These are phyloP conservation scores for Suhomyces tanzawaensis DNA, from an alignment of 805 yeast species.

Conservation along the genomic window DNA sequence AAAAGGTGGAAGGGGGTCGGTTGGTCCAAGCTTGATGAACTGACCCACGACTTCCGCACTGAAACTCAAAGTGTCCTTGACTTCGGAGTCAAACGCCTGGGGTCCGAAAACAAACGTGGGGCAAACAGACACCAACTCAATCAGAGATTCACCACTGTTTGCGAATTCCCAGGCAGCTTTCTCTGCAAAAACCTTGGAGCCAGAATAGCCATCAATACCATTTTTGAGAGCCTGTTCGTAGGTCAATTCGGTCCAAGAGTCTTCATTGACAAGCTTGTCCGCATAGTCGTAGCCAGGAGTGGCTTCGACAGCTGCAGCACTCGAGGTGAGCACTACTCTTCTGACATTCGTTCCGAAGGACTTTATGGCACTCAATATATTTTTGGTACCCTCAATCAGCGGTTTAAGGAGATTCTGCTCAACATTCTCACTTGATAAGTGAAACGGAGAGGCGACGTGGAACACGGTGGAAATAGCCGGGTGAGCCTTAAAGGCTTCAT, in stretches of 20 bases:
- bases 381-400: slow-evolving; percentile 15
- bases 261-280: slow-evolving; percentile 38
- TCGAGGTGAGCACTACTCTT: slow-evolving; percentile 16
- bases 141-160: slow-evolving; percentile 25
- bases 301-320: slow-evolving; percentile 11
- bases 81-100: slow-evolving; percentile 31
- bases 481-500: slow-evolving; percentile 14
- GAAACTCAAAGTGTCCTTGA: slow-evolving; percentile 24
- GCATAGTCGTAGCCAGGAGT: slow-evolving; percentile 8
- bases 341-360: slow-evolving; percentile 11
- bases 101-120: slow-evolving; percentile 44
- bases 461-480: slow-evolving; percentile 15
- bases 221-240: slow-evolving; percentile 46
- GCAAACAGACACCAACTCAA: slow-evolving; percentile 25
- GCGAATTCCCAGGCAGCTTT: slow-evolving; percentile 57
- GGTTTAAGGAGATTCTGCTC: slow-evolving; percentile 15
- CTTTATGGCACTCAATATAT: slow-evolving; percentile 14
- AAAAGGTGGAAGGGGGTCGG: slow-evolving; percentile 8
- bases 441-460: slow-evolving; percentile 18
- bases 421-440: slow-evolving; percentile 10
- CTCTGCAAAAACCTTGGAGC: slow-evolving; percentile 18
- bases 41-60: slow-evolving; percentile 17
- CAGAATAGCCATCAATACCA: slow-evolving; percentile 33
- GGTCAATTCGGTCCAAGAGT: slow-evolving; percentile 52
- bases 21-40: slow-evolving; percentile 14